These are phyloP conservation scores for Colletotrichum cuscutae DNA, from an alignment of 2,329 filamentous ascomycete genomes.

Conservation along the genomic window DNA sequence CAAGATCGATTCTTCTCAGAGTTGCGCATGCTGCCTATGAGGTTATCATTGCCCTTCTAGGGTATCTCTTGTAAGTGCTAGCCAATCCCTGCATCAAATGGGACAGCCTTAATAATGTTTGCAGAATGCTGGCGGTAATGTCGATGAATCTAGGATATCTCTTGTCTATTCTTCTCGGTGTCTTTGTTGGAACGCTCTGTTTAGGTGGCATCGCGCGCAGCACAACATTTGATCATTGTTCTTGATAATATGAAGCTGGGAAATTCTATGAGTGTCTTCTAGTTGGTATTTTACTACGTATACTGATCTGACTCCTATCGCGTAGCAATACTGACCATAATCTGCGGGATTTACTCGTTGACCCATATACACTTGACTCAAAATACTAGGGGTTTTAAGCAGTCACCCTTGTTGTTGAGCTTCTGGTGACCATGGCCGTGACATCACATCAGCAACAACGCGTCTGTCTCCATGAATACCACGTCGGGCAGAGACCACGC, in stretches of 20 bases:
- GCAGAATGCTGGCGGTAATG: conserved; percentile 86
- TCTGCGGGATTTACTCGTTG: background rate
- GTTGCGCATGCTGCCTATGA: conserved; percentile 3
- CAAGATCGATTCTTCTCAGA: background rate
- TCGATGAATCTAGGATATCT: conserved; percentile 83
- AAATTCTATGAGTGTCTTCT: too few relatives aligned
- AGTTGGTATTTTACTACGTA: too few relatives aligned
- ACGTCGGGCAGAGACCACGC: background rate
- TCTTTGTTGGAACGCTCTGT: conserved; percentile 80
- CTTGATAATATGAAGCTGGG: background rate
- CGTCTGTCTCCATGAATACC: background rate
- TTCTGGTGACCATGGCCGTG: background rate
- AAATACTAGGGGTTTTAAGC: background rate
- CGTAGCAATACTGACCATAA: too few relatives aligned
- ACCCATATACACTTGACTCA: rapidly evolving
- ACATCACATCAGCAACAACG: background rate
- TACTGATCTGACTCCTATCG: too few relatives aligned
- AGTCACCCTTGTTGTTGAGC: background rate
- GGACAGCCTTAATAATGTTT: background rate
- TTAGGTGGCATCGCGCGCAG: conserved; percentile 58
- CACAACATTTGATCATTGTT: conserved; percentile 28
- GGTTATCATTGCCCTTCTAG: conserved; percentile 41
- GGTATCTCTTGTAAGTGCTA: conserved; percentile 79
- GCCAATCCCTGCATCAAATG: conserved; percentile 39
- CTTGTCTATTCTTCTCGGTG: conserved; percentile 73